phyloP scores from a whole-genome alignment of 169 alveolate species.

The Eimeria necatrix region DNA sequence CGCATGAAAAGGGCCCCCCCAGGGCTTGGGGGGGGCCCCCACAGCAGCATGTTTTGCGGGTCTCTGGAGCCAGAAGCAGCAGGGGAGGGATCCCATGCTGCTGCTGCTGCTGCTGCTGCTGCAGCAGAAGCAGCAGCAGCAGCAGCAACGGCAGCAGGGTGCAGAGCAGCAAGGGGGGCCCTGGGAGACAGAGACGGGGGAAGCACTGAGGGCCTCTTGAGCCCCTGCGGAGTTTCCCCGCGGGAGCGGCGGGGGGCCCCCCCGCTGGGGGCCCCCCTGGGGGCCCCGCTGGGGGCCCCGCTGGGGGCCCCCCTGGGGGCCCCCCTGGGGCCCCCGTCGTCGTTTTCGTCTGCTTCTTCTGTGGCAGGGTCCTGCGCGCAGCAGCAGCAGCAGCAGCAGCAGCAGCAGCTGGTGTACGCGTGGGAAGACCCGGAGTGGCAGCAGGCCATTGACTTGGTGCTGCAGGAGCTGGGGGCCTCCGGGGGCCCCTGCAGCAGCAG shows the following conservation, averaged over 20 bases:
- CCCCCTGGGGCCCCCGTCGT: slow-evolving; percentile 5
- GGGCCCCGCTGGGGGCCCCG: too few species aligned
- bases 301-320: too few species aligned
- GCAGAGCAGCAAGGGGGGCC: background rate
- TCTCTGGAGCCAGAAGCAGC: background rate
- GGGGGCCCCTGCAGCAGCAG: slow-evolving; percentile 50
- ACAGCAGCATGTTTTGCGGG: background rate
- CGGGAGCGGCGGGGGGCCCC: background rate
- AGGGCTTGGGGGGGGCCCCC: slow-evolving; percentile 12
- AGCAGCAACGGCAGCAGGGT: slow-evolving; percentile 53
- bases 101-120: background rate
- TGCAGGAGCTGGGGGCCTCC: background rate
- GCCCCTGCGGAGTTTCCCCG: background rate
- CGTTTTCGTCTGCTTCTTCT: background rate
- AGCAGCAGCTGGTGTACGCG: background rate
- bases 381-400: background rate
- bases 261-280: too few species aligned
- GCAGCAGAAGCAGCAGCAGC: slow-evolving; percentile 10
- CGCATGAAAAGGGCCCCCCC: slow-evolving; percentile 49
- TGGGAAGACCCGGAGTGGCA: slow-evolving; percentile 20
- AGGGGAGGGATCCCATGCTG: background rate
- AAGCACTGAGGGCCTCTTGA: background rate
- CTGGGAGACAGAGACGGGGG: slow-evolving; percentile 5
- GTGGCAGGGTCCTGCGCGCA: background rate
- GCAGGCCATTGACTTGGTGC: background rate